Base-by-base conservation (phyloP, 805 yeast species). In the Blastobotrys peoriensis region DNA sequence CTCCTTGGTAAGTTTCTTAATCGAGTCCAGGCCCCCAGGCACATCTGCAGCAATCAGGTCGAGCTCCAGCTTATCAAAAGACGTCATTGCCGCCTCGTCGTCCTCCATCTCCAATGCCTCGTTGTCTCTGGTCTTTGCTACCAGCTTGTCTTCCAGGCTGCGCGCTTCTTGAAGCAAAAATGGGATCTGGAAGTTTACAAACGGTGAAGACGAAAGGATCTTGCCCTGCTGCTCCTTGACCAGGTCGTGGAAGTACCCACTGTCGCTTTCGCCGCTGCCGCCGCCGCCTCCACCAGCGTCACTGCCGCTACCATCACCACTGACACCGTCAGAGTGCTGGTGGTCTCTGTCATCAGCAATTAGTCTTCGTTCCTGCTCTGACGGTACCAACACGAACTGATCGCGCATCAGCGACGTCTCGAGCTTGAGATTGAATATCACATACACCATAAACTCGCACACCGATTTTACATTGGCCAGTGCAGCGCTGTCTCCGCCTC, bases 141-240 rank as follows among this genome's bases (percentile, higher is more conserved):
- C 66, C 23, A 58, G 57, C 19, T 46, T 49, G 45, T 58, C 69
- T 36, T 81, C 85, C 1, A 82, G 60, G 10, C 66, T 67, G 38
- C 86, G 66, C 0, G 82, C 79, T 49, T 72, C 73, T 27, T 63
- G 59, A 36, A 85, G 64, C 8, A 83, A 68, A 42, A 73, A 70
- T 0, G 98, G 98, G 3, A 78, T 65, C 0, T 81, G 78, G 56
- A 85, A 84, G 16, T 74, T 69, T 0, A 89, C 89, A 42, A 88
- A 77, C 0, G 98, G 97, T 1, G 98, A 89, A 0, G 86, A 75
- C 2, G 95, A 86, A 21, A 91, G 64, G 3, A 79, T 66, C 48
- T 86, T 66, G n/a, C 67, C 66, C 15, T 37, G 45, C 25, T 58
- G 61, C 9, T 49, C 30, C 23, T 47, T 44, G 15, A 50, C 46